Evolutionary conservation across 2,329 filamentous ascomycete genomes (phyloP).

Genomic region (Colletotrichum gloeosporioides): DNA sequence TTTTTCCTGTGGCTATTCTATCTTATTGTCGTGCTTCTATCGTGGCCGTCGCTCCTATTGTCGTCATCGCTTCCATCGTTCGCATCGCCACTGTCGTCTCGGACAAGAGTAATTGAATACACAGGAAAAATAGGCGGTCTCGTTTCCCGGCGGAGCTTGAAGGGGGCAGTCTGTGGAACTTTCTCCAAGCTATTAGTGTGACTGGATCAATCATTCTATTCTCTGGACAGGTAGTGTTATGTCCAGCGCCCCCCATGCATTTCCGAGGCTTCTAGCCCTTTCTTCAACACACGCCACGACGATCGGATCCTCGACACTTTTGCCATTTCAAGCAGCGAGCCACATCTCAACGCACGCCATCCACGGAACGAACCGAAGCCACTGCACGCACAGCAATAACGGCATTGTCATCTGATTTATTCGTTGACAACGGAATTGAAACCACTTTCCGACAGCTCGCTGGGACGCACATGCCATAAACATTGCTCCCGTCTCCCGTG

Average conservation of each 20-base stretch:
- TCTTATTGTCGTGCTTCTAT: too few species aligned
- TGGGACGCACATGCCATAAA: accelerated
- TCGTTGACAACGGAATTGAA: not conserved
- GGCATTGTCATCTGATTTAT: accelerated
- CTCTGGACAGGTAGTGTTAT: too few species aligned
- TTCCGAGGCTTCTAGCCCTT: not conserved
- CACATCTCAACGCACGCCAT: not conserved
- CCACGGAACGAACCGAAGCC: not conserved
- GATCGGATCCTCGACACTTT: not conserved
- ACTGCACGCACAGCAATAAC: not conserved
- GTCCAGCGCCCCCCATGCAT: not conserved
- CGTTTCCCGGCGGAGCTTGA: not conserved
- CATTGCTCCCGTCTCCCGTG: not conserved
- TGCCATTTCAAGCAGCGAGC: not conserved
- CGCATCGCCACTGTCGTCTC: too few species aligned
- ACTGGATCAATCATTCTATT: not conserved
- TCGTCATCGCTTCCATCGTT: not conserved
- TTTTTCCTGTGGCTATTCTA: too few species aligned
- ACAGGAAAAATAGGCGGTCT: too few species aligned
- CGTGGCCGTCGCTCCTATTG: too few species aligned
- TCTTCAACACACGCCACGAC: not conserved
- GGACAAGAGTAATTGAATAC: too few species aligned
- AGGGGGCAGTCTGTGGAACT: not conserved
- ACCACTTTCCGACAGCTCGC: accelerated
- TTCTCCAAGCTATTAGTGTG: not conserved